A percentile compares a stretch with the other conserved stretches of the same genome.
Conservation (phyloP, 768 basidiomycete species). For the Termitomyces sp. region DNA sequence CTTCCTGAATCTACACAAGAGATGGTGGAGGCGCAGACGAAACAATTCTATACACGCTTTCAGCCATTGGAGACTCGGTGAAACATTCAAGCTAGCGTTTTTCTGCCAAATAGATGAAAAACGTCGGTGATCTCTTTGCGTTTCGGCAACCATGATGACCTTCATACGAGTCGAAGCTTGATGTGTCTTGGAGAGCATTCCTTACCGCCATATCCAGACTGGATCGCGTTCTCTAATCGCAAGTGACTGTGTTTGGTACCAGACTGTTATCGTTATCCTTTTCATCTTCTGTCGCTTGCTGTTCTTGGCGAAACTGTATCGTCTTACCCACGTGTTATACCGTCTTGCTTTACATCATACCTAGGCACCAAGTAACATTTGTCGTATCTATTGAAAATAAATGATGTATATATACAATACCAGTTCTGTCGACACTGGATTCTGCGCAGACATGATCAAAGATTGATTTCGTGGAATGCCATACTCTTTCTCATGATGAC, state of each 20-base stretch:
- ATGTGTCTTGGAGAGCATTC: constrained; percentile 9
- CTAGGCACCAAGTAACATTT: too few species aligned
- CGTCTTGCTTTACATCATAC: background rate
- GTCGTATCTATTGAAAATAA: background rate
- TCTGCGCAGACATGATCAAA: background rate
- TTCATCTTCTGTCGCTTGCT: background rate
- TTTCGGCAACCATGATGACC: constrained; percentile 8
- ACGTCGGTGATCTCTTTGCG: background rate
- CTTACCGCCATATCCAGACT: background rate
- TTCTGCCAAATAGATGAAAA: background rate
- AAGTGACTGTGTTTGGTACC: background rate
- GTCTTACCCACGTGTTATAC: background rate
- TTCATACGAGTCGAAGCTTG: constrained; percentile 23
- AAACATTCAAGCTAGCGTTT: background rate
- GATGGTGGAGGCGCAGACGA: constrained; percentile 79
- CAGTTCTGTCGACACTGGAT: background rate
- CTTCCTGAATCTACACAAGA: constrained; percentile 95
- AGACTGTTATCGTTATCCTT: background rate
- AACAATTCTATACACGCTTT: constrained; percentile 82
- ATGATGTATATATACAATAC: background rate
- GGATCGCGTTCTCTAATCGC: background rate
- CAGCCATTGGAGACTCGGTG: constrained; percentile 44
- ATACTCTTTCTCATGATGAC: too few species aligned
- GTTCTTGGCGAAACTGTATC: too few species aligned
- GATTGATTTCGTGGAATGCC: too few species aligned